phyloP scores from a whole-genome alignment of 208 protist genomes.

The Leishmania mexicana region DNA sequence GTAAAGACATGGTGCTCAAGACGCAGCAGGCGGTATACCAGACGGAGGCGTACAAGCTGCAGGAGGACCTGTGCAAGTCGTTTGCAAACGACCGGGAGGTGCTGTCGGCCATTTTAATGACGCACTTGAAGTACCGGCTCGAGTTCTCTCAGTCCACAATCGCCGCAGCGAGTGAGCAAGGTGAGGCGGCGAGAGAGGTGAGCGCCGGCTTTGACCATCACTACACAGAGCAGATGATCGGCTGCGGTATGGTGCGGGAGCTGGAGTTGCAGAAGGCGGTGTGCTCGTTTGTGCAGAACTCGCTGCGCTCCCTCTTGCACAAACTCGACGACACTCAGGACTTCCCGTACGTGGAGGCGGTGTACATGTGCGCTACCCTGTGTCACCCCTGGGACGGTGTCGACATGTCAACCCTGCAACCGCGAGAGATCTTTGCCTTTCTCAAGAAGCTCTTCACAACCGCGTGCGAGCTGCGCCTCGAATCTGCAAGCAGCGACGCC shows the following conservation, averaged over 20 bases:
- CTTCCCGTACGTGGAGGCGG: constrained; percentile 38
- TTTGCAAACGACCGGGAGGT: constrained; percentile 49
- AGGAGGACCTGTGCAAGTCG: constrained; percentile 65
- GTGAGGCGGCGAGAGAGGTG: constrained; percentile 14
- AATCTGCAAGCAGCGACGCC: constrained; percentile 17
- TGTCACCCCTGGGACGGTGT: constrained; percentile 87
- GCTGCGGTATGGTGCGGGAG: constrained; percentile 81
- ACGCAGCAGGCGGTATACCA: constrained; percentile 51
- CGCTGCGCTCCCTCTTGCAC: constrained; percentile 52
- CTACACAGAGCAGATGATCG: constrained; percentile 71
- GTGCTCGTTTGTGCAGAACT: constrained; percentile 77
- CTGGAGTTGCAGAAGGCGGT: constrained; percentile 73
- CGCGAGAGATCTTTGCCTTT: constrained; percentile 76
- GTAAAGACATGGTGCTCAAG: constrained; percentile 42
- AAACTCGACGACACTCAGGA: constrained; percentile 30
- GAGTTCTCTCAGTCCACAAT: constrained; percentile 21
- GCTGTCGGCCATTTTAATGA: constrained; percentile 47
- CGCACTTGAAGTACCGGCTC: constrained; percentile 40
- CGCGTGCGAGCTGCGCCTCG: constrained; percentile 23
- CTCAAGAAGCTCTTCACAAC: constrained; percentile 54
- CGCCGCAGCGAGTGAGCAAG: background rate
- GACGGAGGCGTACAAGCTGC: constrained; percentile 62
- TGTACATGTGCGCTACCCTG: constrained; percentile 77
- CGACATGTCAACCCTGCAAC: constrained; percentile 84
- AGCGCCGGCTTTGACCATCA: constrained; percentile 43